These are phyloP conservation scores for Apodospora peruviana DNA, from an alignment of 495 filamentous ascomycete species.

Conservation along the genomic window DNA sequence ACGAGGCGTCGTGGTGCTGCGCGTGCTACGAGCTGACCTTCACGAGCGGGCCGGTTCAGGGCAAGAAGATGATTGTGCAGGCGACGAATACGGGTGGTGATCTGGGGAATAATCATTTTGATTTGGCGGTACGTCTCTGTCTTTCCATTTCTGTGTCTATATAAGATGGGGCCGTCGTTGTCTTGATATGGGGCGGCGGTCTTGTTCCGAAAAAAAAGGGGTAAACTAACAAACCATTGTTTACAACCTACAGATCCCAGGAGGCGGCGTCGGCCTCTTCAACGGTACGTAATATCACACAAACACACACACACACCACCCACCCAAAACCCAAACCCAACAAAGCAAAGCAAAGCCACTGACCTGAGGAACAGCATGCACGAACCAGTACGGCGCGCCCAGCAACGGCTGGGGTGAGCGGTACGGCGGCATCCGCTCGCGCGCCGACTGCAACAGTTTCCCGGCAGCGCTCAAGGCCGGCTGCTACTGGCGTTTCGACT, in stretches of 20 bases:
- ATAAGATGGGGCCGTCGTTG: no score
- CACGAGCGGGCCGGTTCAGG: slow-evolving; percentile 47
- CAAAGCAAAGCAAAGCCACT: slow-evolving; percentile 19
- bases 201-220: background rate
- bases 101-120: slow-evolving; percentile 55
- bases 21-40: slow-evolving; percentile 64
- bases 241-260: slow-evolving; percentile 46
- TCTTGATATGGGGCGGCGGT: background rate
- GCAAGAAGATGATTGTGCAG: slow-evolving; percentile 65
- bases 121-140: slow-evolving; percentile 44
- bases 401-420: slow-evolving; percentile 53
- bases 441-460: slow-evolving; percentile 50
- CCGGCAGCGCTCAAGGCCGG: slow-evolving; percentile 52
- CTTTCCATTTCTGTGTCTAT: background rate
- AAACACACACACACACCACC: background rate
- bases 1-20: slow-evolving; percentile 58
- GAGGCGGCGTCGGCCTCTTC: slow-evolving; percentile 60
- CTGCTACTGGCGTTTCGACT: slow-evolving; percentile 68
- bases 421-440: slow-evolving; percentile 54
- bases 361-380: slow-evolving; percentile 35
- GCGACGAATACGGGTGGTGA: slow-evolving; percentile 62
- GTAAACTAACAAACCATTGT: background rate
- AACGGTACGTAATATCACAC: slow-evolving; percentile 34
- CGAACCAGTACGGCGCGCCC: slow-evolving; percentile 54
- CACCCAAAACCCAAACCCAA: background rate